Conservation (phyloP, 768 basidiomycete species). For the Tephrocybe sp. region DNA sequence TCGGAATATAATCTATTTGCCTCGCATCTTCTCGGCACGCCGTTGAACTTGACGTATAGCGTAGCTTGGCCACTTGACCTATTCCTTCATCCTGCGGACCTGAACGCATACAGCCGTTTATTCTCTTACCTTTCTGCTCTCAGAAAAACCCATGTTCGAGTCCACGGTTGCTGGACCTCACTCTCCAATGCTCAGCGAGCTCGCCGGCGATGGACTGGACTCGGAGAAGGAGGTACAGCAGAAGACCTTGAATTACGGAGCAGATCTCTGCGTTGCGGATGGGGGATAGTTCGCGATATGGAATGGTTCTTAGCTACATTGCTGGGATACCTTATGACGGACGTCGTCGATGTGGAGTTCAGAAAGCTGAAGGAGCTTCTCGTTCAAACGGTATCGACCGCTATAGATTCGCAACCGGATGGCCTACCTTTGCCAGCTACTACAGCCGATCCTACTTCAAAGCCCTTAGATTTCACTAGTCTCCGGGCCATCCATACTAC, state of each 20-base stretch:
- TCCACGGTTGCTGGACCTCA: slow-evolving; percentile 81
- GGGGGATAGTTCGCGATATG: slow-evolving; percentile 88
- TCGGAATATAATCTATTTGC: slow-evolving; percentile 55
- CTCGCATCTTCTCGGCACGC: slow-evolving; percentile 77
- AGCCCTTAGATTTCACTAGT: slow-evolving; percentile 79
- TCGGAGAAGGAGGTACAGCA: slow-evolving; percentile 79
- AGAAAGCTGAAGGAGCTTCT: slow-evolving; percentile 63
- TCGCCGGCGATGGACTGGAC: slow-evolving; percentile 81
- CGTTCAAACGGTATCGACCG: slow-evolving; percentile 23
- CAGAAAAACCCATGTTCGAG: slow-evolving; percentile 77
- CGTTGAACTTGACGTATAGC: slow-evolving; percentile 63
- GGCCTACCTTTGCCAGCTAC: slow-evolving; percentile 19
- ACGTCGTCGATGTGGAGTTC: slow-evolving; percentile 87
- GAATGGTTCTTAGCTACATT: slow-evolving; percentile 88
- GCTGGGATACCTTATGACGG: slow-evolving; percentile 83
- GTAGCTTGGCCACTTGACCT: slow-evolving; percentile 89
- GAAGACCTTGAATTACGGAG: slow-evolving; percentile 67
- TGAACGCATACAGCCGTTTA: slow-evolving; percentile 70
- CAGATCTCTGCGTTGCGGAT: slow-evolving; percentile 70
- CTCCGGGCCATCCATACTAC: slow-evolving; percentile 78
- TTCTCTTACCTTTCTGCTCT: slow-evolving; percentile 84
- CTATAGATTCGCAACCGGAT: background rate
- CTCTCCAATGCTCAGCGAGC: slow-evolving; percentile 85
- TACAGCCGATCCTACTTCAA: slow-evolving; percentile 25
- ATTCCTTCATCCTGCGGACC: slow-evolving; percentile 75